Evolutionary conservation across 371 early-diverging fungal species (phyloP).

Genomic region (Fennellomyces sp.): DNA sequence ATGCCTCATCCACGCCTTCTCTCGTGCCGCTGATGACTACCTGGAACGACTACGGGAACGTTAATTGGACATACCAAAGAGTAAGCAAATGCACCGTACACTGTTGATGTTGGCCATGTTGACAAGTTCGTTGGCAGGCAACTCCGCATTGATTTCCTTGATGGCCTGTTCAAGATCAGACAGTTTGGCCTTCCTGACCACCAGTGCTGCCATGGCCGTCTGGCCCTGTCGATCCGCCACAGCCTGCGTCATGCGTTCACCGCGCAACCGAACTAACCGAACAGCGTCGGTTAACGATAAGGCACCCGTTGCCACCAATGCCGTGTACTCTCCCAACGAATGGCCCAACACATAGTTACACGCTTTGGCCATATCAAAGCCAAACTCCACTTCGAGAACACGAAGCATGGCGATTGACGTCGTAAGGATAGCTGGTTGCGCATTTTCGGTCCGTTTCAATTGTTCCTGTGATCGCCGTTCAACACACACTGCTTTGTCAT

Average conservation of each 20-base stretch:
- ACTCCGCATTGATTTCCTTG: constrained; percentile 59
- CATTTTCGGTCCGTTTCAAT: constrained; percentile 85
- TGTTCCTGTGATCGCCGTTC: too few species aligned
- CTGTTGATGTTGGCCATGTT: constrained; percentile 91
- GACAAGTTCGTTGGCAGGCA: constrained; percentile 74
- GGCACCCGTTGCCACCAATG: constrained; percentile 81
- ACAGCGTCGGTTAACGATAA: constrained; percentile 82
- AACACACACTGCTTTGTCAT: too few species aligned
- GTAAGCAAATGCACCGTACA: constrained; percentile 32
- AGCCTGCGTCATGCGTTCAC: constrained; percentile 86
- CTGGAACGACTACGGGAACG: constrained; percentile 62
- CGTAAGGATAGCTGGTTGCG: constrained; percentile 94
- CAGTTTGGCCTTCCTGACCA: constrained; percentile 75
- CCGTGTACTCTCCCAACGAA: constrained; percentile 94
- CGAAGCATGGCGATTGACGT: constrained; percentile 89
- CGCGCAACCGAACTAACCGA: constrained; percentile 81
- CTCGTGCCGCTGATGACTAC: constrained; percentile 91
- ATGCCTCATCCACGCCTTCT: constrained; percentile 86
- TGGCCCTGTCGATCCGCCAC: constrained; percentile 63
- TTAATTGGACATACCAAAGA: background rate
- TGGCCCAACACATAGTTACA: constrained; percentile 88
- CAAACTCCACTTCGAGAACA: constrained; percentile 83
- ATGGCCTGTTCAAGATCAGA: constrained; percentile 70
- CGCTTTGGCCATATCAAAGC: constrained; percentile 72
- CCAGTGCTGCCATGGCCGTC: constrained; percentile 90